Percentiles rank a stretch among this genome's conserved stretches.
Conservation (phyloP, 441 rosid genomes). For the Daphne laureola region DNA sequence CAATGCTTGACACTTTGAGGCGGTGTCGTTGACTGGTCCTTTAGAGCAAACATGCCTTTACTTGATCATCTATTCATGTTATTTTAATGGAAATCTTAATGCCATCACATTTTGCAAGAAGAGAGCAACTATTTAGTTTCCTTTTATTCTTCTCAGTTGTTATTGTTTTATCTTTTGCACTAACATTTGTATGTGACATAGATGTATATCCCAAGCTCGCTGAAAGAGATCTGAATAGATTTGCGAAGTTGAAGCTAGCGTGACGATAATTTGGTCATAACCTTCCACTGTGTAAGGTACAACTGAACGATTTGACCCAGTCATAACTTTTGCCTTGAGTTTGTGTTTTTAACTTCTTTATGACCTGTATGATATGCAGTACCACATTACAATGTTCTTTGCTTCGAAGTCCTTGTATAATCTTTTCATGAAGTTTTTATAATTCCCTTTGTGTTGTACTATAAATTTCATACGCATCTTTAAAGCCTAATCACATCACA, state of each 20-base stretch:
- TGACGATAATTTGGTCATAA: conserved; percentile 38
- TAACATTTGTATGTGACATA: conserved; percentile 44
- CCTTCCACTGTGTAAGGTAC: conserved; percentile 45
- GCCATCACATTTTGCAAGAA: too few species aligned
- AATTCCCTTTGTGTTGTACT: too few species aligned
- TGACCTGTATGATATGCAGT: too few species aligned
- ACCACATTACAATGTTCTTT: too few species aligned
- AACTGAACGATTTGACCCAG: neutral
- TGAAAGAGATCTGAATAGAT: conserved; percentile 71
- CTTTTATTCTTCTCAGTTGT: too few species aligned
- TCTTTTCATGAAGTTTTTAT: too few species aligned
- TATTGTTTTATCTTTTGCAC: too few species aligned
- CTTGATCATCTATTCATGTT: conserved; percentile 6
- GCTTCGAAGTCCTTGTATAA: too few species aligned
- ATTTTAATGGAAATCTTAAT: neutral
- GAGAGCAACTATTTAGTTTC: neutral
- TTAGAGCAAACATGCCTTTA: conserved; percentile 72
- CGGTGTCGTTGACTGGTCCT: conserved; percentile 67
- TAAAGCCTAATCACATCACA: too few species aligned
- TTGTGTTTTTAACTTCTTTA: too few species aligned
- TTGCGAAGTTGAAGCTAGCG: conserved; percentile 46
- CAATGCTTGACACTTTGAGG: conserved; percentile 43
- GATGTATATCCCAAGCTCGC: conserved; percentile 85
- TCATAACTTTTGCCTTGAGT: too few species aligned
- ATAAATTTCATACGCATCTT: too few species aligned